Conservation (phyloP, 192 early-diverging fungal species). For the Coemansia sp. region DNA sequence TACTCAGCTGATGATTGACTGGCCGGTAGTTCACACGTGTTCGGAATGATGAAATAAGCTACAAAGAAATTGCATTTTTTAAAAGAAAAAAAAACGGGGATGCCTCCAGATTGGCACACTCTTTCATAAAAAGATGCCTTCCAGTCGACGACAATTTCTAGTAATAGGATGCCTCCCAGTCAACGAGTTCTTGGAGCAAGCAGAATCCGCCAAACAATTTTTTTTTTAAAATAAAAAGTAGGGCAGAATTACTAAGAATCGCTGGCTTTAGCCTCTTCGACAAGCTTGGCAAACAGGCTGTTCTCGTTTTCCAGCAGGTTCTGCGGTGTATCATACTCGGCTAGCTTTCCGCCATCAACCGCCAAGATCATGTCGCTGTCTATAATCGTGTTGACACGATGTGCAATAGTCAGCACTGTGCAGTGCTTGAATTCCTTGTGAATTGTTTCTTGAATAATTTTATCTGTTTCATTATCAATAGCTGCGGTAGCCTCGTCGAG, state of each 20-base stretch:
- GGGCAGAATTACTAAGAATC: neutral
- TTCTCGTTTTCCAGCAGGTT: slow-evolving; percentile 34
- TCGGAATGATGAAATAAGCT: no score
- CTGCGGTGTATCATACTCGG: slow-evolving; percentile 68
- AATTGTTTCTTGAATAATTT: slow-evolving; percentile 72
- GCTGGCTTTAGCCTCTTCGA: slow-evolving; percentile 57
- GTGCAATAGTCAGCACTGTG: slow-evolving; percentile 81
- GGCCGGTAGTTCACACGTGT: no score
- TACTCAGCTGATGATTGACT: no score
- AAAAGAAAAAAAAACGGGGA: no score
- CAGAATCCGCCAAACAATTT: no score
- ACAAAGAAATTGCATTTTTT: no score
- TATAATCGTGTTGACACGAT: slow-evolving; percentile 77
- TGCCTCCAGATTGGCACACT: no score
- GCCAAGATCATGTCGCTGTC: slow-evolving; percentile 77
- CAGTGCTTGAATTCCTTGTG: slow-evolving; percentile 67
- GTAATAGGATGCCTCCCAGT: no score
- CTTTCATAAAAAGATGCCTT: no score
- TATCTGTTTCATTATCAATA: slow-evolving; percentile 61
- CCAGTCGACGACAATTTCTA: no score
- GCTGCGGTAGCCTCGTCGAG: slow-evolving; percentile 89
- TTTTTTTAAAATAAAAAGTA: neutral
- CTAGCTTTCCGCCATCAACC: slow-evolving; percentile 65
- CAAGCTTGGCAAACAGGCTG: slow-evolving; percentile 61
- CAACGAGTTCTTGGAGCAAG: no score